Percentiles rank a stretch among this genome's conserved stretches.
These are phyloP conservation scores for Globisporangium emineosum DNA, from an alignment of 352 stramenopile species.

Conservation along the genomic window DNA sequence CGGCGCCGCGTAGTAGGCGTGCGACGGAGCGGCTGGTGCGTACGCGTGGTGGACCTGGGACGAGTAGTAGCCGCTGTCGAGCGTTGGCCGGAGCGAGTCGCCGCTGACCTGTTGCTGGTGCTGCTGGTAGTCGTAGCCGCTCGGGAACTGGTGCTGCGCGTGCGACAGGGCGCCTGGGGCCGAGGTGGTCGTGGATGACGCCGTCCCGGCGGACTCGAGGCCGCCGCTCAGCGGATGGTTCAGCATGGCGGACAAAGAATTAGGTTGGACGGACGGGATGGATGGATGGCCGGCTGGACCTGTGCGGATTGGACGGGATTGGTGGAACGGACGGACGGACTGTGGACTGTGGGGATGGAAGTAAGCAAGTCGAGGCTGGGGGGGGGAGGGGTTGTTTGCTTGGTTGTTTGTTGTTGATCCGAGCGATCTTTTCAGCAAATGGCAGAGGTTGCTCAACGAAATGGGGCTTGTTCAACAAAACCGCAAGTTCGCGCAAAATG, in stretches of 20 bases:
- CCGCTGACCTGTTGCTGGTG: conserved; percentile 29
- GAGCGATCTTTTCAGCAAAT: conserved; percentile 23
- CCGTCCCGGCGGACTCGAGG: neutral
- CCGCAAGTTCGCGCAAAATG: neutral
- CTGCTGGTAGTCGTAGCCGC: conserved; percentile 27
- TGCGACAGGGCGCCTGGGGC: conserved; percentile 7
- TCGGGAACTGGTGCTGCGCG: conserved; percentile 13
- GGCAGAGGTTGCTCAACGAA: conserved; percentile 17
- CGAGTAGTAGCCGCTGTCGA: conserved; percentile 31
- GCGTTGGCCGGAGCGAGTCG: conserved; percentile 27
- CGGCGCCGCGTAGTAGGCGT: conserved; percentile 13
- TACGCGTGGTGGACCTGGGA: conserved; percentile 35
- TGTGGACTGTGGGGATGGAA: neutral
- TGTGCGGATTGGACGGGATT: neutral
- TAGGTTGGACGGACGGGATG: neutral
- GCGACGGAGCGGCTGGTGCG: conserved; percentile 9
- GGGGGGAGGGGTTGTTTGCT: neutral
- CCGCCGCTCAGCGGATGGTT: conserved; percentile 15
- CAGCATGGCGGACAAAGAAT: conserved; percentile 7
- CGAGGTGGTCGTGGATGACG: neutral
- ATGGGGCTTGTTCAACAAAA: conserved; percentile 17
- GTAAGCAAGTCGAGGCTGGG: conserved; percentile 5
- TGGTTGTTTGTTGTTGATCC: conserved; percentile 5
- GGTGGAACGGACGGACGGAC: no score
- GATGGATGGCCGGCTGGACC: neutral